Conservation (phyloP, 2,329 filamentous ascomycete genomes). For the Nemania sp. region DNA sequence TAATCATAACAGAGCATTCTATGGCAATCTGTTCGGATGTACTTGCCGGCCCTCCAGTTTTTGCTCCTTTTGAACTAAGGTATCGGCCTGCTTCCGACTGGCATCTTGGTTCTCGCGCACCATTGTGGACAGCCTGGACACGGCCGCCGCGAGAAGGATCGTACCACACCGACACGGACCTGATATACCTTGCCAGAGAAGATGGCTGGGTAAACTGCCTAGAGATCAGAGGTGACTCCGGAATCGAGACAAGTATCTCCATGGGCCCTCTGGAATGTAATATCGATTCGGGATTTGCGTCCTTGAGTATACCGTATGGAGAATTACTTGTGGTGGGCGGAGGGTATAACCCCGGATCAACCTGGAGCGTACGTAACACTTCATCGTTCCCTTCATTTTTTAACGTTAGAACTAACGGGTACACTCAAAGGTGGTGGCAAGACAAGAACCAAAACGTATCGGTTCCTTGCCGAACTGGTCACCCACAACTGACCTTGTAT, state of each 20-base stretch:
- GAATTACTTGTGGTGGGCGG: constrained; percentile 84
- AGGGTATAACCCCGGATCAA: constrained; percentile 74
- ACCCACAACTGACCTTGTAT: constrained; percentile 59
- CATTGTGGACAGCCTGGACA: constrained; percentile 84
- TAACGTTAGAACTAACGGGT: not conserved
- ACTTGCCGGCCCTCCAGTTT: constrained; percentile 56
- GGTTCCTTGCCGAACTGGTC: constrained; percentile 69
- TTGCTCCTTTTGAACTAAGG: constrained; percentile 50
- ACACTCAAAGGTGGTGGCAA: constrained; percentile 54
- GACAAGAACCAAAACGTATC: constrained; percentile 57
- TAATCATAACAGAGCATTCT: constrained; percentile 65
- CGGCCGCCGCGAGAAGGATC: constrained; percentile 70
- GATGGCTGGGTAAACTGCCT: constrained; percentile 80
- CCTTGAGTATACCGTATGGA: constrained; percentile 66
- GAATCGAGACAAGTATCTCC: constrained; percentile 58
- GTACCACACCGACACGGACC: constrained; percentile 69
- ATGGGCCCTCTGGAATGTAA: constrained; percentile 72
- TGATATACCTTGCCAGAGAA: constrained; percentile 84
- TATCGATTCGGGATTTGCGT: constrained; percentile 81
- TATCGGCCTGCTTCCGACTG: constrained; percentile 49
- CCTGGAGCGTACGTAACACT: constrained; percentile 66
- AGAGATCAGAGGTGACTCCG: constrained; percentile 64
- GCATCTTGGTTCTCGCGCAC: constrained; percentile 52
- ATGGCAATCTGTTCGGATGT: constrained; percentile 62
- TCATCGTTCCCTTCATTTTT: constrained; percentile 1